Evolutionary conservation across 1,284 basidiomycete genomes (phyloP).

Genomic region (Ustilago sp.): DNA sequence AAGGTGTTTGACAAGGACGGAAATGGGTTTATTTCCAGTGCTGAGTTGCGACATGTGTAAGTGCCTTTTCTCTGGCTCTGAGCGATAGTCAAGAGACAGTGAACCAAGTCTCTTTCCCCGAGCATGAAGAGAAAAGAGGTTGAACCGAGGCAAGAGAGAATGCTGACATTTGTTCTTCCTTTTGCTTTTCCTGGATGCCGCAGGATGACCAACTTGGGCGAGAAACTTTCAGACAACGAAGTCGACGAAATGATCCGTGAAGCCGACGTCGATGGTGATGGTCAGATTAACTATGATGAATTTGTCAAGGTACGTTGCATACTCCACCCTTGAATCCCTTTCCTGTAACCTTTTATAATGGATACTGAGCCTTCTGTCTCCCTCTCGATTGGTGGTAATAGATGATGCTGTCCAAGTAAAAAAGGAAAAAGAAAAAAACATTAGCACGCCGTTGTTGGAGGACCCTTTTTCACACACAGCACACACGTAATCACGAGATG

Average conservation of each 20-base stretch:
- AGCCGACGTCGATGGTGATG: constrained; percentile 94
- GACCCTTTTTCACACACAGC: not conserved
- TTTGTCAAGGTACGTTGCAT: constrained; percentile 70
- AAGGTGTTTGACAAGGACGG: constrained; percentile 79
- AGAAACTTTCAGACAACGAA: constrained; percentile 91
- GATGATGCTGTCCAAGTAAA: constrained; percentile 69
- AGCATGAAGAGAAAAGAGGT: constrained; percentile 9
- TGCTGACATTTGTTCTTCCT: constrained; percentile 5
- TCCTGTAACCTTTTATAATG: constrained; percentile 6
- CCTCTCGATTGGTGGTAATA: not conserved
- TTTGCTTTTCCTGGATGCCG: not conserved
- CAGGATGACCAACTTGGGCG: constrained; percentile 71
- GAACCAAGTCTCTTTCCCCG: too few relatives aligned
- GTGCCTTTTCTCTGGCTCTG: too few relatives aligned
- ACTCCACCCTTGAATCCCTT: too few relatives aligned
- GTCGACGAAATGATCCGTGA: constrained; percentile 99
- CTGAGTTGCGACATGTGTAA: constrained; percentile 74
- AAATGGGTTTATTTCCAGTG: constrained; percentile 76
- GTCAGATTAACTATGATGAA: constrained; percentile 78
- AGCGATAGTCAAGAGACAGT: too few relatives aligned
- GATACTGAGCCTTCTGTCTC: not conserved
- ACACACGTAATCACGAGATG: not conserved
- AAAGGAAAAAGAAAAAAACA: not conserved
- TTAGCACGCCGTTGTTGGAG: not conserved
- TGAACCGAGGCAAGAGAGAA: constrained; percentile 19